Base-by-base conservation (phyloP, 306 rosid species). In the Oemleria cerasiformis region DNA sequence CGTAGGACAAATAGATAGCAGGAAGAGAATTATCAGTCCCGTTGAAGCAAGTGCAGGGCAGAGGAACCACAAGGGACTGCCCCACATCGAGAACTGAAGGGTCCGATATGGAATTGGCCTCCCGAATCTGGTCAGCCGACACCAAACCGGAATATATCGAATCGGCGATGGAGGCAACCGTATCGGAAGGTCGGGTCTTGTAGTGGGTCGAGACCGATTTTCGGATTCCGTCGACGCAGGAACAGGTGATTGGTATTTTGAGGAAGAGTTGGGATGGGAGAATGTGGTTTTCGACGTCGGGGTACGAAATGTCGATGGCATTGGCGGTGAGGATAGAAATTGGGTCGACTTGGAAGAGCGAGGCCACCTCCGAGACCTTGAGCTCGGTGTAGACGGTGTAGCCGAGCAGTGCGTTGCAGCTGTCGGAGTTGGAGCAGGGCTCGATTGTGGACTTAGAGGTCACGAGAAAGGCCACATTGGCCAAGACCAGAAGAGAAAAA, bases 31-130 rank as follows among this genome's bases (percentile, higher is more conserved):
- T 95, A 72, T 95, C 99, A 1, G 99, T 85, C 53, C 99, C 99
- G 65, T 95, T 95, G 71, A 91, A 95, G 73, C 99, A 95, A 69
- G 99, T 95, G 55, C 99, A 95, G 45, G 97, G 99, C 53, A 95
- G 84, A 5, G 99, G 97, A 78, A 95, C 97, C 30, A 81, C 81
- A 45, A 95, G 96, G 64, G 14, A 82, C 82, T 88, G 96, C 3
- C 97, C 99, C 41, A 91, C 92, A 9, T 95, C 99, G 13, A 95
- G 87, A 9, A 86, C 91, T 0, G 91, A 65, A 36, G 96, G 95
- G 71, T 94, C 98, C 1, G 75, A 11, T 10, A 95, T 84, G 20
- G 96, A 85, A 61, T 95, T 95, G 7, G 99, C 99, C 78, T 95
- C 99, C 19, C 81, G 65, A 13, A 95, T 84, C 86, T 95, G 99